Percentiles rank a stretch among this genome's conserved stretches.
These are phyloP conservation scores for Chytriomyces sp. DNA, from an alignment of 192 early-diverging fungal genomes.

Conservation along the genomic window DNA sequence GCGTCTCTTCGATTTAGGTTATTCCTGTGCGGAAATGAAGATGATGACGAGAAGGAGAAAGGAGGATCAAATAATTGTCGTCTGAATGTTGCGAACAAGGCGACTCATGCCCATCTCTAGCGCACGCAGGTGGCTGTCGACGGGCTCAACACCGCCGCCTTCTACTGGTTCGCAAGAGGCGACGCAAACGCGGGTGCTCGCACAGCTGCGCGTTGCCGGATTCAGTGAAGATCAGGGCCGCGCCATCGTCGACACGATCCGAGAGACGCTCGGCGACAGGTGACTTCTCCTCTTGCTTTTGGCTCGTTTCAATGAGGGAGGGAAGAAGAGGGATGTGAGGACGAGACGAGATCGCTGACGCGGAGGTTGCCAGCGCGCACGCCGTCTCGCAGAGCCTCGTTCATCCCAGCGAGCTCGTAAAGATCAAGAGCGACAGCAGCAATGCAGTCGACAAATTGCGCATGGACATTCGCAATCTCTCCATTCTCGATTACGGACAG, in stretches of 20 bases:
- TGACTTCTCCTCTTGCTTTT: background rate
- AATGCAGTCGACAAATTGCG: conserved; percentile 3
- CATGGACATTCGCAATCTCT: conserved; percentile 28
- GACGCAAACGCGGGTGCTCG: no score
- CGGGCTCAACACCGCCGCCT: no score
- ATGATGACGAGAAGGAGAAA: no score
- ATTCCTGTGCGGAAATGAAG: no score
- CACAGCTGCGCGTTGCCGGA: no score
- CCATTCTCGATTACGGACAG: conserved; percentile 18
- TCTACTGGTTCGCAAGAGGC: no score
- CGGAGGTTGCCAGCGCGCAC: background rate
- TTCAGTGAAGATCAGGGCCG: background rate
- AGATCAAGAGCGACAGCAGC: conserved; percentile 5
- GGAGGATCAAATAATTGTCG: no score
- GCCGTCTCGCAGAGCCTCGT: background rate
- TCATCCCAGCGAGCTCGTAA: background rate
- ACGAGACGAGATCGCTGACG: background rate
- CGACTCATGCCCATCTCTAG: no score
- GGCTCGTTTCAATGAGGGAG: background rate
- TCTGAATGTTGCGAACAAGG: no score
- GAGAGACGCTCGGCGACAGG: conserved; percentile 17
- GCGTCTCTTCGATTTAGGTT: no score
- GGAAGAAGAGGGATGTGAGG: no score
- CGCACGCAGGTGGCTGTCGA: no score
- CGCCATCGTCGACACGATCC: background rate